Conservation (phyloP, 495 filamentous ascomycete genomes). For the Eremomyces bilateralis region DNA sequence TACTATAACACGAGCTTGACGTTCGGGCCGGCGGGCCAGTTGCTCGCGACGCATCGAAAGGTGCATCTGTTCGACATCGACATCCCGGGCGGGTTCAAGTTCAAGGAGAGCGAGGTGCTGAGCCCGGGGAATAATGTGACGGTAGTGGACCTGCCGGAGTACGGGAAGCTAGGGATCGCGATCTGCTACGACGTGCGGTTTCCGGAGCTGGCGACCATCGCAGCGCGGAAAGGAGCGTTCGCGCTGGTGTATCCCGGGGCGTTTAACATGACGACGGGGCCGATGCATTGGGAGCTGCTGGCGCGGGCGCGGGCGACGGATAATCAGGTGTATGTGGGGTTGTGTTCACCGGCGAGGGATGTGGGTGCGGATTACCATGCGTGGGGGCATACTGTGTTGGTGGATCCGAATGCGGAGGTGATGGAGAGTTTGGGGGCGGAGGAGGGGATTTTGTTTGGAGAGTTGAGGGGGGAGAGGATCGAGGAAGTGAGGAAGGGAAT, state of each 20-base stretch:
- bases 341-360: conserved; percentile 83
- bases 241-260: conserved; percentile 80
- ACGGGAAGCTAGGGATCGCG: conserved; percentile 62
- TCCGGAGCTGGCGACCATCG: conserved; percentile 81
- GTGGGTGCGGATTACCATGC: conserved; percentile 60
- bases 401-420: conserved; percentile 73
- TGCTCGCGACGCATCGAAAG: conserved; percentile 82
- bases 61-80: conserved; percentile 98
- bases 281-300: conserved; percentile 72
- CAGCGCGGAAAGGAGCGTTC: conserved; percentile 64
- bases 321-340: conserved; percentile 82
- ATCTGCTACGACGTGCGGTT: conserved; percentile 98
- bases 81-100: conserved; percentile 84
- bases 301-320: conserved; percentile 73
- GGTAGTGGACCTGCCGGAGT: conserved; percentile 61
- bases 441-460: conserved; percentile 57
- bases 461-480: conserved; percentile 49
- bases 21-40: conserved; percentile 50
- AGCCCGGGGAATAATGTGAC: conserved; percentile 64
- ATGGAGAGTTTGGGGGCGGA: conserved; percentile 49
- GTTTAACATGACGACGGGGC: conserved; percentile 85
- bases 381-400: conserved; percentile 75
- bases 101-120: conserved; percentile 77
- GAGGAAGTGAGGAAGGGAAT: conserved; percentile 62
- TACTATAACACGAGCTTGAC: conserved; percentile 84